Percentiles rank a stretch among this genome's conserved stretches.
Evolutionary conservation across 2,329 filamentous ascomycete species (phyloP).

Genomic region (Fusarium tuaranense): DNA sequence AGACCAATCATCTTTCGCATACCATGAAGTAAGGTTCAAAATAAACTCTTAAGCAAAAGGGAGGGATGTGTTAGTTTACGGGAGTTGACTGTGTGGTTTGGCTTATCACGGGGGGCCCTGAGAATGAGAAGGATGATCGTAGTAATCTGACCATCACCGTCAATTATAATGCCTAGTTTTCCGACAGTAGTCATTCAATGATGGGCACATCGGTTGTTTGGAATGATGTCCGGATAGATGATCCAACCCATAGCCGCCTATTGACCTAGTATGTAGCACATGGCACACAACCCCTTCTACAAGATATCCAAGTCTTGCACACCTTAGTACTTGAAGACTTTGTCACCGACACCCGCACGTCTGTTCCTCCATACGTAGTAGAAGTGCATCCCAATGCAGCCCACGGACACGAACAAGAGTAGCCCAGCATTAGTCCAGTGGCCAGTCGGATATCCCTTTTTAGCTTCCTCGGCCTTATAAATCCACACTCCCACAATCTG

Average conservation of each 20-base stretch:
- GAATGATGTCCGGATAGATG: neutral
- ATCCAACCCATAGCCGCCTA: neutral
- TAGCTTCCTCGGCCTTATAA: slow-evolving; percentile 71
- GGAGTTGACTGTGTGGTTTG: neutral
- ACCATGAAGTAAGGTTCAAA: neutral
- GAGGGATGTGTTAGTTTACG: neutral
- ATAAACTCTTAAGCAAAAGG: neutral
- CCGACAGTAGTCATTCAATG: neutral
- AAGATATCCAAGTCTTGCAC: neutral
- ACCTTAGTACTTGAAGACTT: slow-evolving; percentile 36
- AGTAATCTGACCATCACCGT: neutral
- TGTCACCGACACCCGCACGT: slow-evolving; percentile 31
- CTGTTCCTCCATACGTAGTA: slow-evolving; percentile 64
- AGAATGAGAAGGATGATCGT: neutral
- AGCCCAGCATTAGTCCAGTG: slow-evolving; percentile 74
- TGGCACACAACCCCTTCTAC: neutral
- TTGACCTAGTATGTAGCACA: neutral
- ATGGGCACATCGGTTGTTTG: neutral
- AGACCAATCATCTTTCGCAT: neutral
- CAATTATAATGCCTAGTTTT: neutral
- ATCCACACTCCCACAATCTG: slow-evolving; percentile 80
- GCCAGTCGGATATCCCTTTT: slow-evolving; percentile 72
- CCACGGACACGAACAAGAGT: slow-evolving; percentile 67
- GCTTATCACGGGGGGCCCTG: neutral
- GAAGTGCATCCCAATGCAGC: slow-evolving; percentile 63